Conservation (phyloP, 2,329 filamentous ascomycete species). For the Stachybotrys elegans region DNA sequence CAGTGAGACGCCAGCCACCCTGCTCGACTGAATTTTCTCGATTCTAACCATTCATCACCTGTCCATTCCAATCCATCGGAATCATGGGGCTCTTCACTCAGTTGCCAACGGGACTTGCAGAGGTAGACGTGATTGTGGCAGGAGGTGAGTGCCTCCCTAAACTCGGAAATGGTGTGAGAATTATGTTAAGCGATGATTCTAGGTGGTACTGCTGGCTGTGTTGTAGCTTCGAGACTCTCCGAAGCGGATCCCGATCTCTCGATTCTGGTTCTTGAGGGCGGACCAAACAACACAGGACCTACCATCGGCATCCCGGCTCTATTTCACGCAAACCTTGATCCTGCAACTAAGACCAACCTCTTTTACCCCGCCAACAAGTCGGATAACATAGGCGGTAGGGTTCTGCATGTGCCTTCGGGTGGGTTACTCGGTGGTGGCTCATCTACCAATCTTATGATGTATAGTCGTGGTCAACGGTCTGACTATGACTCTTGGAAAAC, state of each 20-base stretch:
- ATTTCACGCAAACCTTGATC: neutral
- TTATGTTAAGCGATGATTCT: neutral
- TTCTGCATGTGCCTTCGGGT: neutral
- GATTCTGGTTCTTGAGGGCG: neutral
- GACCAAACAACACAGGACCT: neutral
- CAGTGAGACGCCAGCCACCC: too few species aligned
- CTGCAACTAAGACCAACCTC: neutral
- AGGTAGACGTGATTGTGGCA: conserved; percentile 47
- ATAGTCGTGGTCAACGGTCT: neutral
- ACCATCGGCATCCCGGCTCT: neutral
- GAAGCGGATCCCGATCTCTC: neutral
- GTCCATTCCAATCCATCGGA: too few species aligned
- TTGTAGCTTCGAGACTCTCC: neutral
- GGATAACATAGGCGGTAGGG: neutral
- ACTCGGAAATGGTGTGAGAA: neutral
- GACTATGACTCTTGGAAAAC: neutral
- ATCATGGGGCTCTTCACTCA: conserved; percentile 15
- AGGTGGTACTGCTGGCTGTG: neutral
- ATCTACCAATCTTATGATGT: conserved; percentile 1
- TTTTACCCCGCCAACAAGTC: neutral
- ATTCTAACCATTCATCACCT: too few species aligned
- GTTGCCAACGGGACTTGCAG: conserved; percentile 23
- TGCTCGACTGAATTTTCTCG: too few species aligned
- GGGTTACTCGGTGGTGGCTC: neutral
- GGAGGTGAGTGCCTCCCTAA: conserved; percentile 28